Evolutionary conservation across 2,329 filamentous ascomycete genomes (phyloP), one percentile per base, ranked within the genome.

Genomic region (Ceratocystis albifundus): DNA sequence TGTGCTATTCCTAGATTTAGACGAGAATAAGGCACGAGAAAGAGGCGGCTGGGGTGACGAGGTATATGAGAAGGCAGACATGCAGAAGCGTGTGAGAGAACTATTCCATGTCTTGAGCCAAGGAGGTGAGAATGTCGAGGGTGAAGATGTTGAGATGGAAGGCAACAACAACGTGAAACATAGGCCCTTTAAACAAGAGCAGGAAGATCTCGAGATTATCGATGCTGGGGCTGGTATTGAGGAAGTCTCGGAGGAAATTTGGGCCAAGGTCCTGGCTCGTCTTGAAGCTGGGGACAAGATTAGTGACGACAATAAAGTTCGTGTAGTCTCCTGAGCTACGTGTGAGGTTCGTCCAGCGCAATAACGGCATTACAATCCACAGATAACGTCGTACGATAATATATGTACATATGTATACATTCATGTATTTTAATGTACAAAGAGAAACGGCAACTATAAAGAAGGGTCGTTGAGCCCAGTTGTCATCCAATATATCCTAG

Each of bases 11-110:
- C 80, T 99, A 41, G 89, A 94, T 72, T 82, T 97, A 63, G 84
- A 87, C 5, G 84, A 89, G 45, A 83, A 85, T 62, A 82, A 86
- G 68, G 91, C 91, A 8, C 83, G 83, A 36, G 81, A 81, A 71
- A 81, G 94, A 20, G 91, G 90, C n/a, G 93, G 90, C 0, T 99
- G 87, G 79, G 94, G 94, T 0, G 83, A 81, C 20, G 94, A 99
- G 79, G 81, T 89, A 69, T 99, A 97, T 73, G 94, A 99, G 77
- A 88, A 85, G 73, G 83, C 82, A 68, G 85, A 86, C 72, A 89
- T 96, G 84, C 94, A 99, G 77, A 79, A 81, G 68, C 82, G 85
- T 8, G 94, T 97, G 15, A 79, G 89, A 22, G 82, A 86, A 69
- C 74, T 95, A 62, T 96, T 96, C 74, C 65, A 57, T 28, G 53